phyloP scores from a whole-genome alignment of 441 rosid species.

The Pelargonium fulgidum region DNA sequence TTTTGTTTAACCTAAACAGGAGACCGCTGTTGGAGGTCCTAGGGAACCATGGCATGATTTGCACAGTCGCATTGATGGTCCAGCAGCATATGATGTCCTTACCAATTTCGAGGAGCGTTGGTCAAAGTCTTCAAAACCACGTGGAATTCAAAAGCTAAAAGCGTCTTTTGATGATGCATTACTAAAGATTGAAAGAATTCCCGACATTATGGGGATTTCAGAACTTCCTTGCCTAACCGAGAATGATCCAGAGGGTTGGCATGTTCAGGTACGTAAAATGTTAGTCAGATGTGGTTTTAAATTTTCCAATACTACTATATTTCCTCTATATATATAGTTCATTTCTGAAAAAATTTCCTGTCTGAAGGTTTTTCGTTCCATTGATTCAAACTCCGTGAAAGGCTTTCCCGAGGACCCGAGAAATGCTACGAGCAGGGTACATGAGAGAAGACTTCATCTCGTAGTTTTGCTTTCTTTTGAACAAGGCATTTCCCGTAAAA shows the following conservation, averaged over 20 bases:
- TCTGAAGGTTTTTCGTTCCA: conserved; percentile 85
- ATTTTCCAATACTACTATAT: not conserved
- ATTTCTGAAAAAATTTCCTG: conserved; percentile 11
- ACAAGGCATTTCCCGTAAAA: conserved; percentile 13
- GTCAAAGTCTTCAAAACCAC: conserved; percentile 74
- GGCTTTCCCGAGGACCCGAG: conserved; percentile 86
- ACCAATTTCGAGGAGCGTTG: conserved; percentile 93
- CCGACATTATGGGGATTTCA: conserved; percentile 57
- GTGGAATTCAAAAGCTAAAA: conserved; percentile 49
- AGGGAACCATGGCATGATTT: conserved; percentile 98
- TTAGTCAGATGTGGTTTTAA: not conserved
- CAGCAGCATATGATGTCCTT: conserved; percentile 94
- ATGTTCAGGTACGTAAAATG: conserved; percentile 64
- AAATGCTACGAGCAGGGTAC: conserved; percentile 65
- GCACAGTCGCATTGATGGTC: conserved; percentile 86
- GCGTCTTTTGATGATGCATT: conserved; percentile 67
- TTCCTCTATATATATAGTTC: not conserved
- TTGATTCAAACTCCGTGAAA: conserved; percentile 85
- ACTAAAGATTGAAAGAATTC: conserved; percentile 73
- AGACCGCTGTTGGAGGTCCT: conserved; percentile 52
- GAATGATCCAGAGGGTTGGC: conserved; percentile 79
- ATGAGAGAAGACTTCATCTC: conserved; percentile 27
- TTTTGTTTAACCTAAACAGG: conserved; percentile 32
- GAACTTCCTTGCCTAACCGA: conserved; percentile 43
- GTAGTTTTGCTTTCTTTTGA: not conserved